These are phyloP conservation scores for Saccharomyces hybrid DNA, from an alignment of 1,139 yeast species.

Conservation along the genomic window DNA sequence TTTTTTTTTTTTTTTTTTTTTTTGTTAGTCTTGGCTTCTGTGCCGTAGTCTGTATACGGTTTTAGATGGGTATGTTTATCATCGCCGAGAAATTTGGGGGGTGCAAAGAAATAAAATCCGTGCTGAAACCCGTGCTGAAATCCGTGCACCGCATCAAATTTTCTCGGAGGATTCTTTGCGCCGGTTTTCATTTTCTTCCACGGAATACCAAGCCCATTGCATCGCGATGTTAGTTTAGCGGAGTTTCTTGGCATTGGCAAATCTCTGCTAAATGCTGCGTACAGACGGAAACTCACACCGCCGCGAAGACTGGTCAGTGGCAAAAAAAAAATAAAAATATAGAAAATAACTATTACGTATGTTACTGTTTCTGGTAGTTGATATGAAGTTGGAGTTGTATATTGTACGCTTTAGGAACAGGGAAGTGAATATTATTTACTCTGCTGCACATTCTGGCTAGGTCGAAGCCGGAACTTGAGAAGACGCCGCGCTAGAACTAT, in stretches of 20 bases:
- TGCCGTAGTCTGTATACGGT: not conserved
- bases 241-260: not conserved
- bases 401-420: not conserved
- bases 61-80: not conserved
- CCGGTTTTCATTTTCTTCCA: not conserved
- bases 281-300: not conserved
- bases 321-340: not conserved
- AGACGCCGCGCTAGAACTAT: not conserved
- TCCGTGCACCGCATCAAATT: not conserved
- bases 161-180: not conserved
- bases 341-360: not conserved
- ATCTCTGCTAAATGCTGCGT: not conserved
- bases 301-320: not conserved
- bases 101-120: not conserved
- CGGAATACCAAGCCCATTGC: not conserved
- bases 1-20: too few species aligned
- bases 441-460: not conserved
- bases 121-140: too few species aligned
- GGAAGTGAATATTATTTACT: not conserved
- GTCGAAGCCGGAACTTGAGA: not conserved
- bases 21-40: too few species aligned
- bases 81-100: not conserved
- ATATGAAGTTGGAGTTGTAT: not conserved
- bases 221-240: too few species aligned
- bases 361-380: not conserved